A percentile compares a stretch with the other conserved stretches of the same genome.
Conservation (phyloP, 306 rosid species). For the Cotoneaster glaucophyllus region DNA sequence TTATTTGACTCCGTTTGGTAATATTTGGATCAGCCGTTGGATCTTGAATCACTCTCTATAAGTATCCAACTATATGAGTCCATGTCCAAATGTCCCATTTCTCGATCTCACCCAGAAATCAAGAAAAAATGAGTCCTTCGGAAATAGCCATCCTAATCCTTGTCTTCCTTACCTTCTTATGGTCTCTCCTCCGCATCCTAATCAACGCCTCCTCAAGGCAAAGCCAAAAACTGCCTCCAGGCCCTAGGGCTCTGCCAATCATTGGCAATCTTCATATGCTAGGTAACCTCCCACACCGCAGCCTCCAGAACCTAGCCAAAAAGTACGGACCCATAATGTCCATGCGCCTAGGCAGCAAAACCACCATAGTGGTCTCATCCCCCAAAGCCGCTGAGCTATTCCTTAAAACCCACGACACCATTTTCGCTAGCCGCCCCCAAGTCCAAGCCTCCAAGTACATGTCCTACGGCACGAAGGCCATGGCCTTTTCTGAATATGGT, state of each 20-base stretch:
- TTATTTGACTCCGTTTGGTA: too few relatives aligned
- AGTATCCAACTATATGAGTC: too few relatives aligned
- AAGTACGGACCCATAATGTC: constrained; percentile 41
- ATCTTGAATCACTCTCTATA: too few relatives aligned
- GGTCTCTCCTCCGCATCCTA: background rate
- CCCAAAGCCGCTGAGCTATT: background rate
- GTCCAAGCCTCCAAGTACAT: constrained; percentile 9
- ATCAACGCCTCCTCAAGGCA: background rate
- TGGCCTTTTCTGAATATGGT: background rate
- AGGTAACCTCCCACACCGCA: constrained; percentile 5
- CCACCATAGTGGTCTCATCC: constrained; percentile 17
- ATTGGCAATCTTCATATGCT: constrained; percentile 3
- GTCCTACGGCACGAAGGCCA: constrained; percentile 13
- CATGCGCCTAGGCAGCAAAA: constrained; percentile 28
- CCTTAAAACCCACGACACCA: background rate
- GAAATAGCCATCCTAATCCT: background rate
- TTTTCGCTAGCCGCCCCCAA: background rate
- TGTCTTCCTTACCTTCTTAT: background rate
- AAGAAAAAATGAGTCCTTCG: background rate
- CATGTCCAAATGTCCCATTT: too few relatives aligned
- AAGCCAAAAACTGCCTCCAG: background rate
- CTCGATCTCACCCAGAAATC: background rate
- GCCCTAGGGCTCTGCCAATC: background rate
- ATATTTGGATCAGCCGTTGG: too few relatives aligned
- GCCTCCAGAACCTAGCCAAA: constrained; percentile 30